Evolutionary conservation across 345 rosid genomes (phyloP).

Genomic region (Boechera retrofracta): DNA sequence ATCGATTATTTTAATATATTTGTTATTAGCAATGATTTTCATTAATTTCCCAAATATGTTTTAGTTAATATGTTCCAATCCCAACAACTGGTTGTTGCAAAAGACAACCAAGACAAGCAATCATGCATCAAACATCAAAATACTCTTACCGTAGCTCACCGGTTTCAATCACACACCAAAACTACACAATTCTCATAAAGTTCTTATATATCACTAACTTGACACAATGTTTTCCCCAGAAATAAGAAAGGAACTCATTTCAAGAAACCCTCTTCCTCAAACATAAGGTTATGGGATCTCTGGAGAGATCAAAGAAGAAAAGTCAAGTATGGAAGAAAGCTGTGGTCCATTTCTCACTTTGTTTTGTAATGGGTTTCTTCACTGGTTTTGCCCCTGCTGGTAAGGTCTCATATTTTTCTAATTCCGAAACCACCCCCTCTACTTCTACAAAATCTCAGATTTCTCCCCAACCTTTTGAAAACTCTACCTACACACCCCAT

Average conservation of each 20-base stretch:
- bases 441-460: conserved; percentile 41
- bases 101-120: conserved; percentile 44
- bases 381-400: conserved; percentile 87
- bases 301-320: conserved; percentile 85
- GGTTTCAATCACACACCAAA: conserved; percentile 48
- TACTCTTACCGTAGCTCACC: conserved; percentile 30
- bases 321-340: conserved; percentile 88
- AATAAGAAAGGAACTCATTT: neutral
- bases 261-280: conserved; percentile 11
- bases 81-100: conserved; percentile 47
- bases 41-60: conserved; percentile 14
- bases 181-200: neutral
- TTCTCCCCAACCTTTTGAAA: conserved; percentile 44
- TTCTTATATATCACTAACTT: conserved; percentile 36
- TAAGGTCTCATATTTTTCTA: conserved; percentile 53
- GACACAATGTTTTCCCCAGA: conserved; percentile 10
- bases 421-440: conserved; percentile 6
- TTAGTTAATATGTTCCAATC: conserved; percentile 45
- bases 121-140: conserved; percentile 36
- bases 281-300: conserved; percentile 50
- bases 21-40: neutral
- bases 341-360: conserved; percentile 70
- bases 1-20: conserved; percentile 14
- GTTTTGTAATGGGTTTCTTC: conserved; percentile 91
- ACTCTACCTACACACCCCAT: conserved; percentile 33